Evolutionary conservation across 176 grass and related monocot species (phyloP).

Genomic region (Chrysopogon serrulatus): DNA sequence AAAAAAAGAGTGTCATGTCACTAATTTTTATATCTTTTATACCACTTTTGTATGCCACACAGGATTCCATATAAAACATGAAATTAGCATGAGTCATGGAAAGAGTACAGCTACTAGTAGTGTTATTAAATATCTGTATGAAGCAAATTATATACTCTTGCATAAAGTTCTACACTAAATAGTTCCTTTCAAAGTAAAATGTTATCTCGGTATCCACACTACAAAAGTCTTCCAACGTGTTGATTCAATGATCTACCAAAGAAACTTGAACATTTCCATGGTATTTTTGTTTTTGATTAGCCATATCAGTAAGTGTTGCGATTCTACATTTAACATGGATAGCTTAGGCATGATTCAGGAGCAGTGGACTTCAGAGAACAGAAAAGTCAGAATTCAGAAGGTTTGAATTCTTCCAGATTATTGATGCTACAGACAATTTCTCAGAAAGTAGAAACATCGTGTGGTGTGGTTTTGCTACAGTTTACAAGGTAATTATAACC

Average conservation of each 20-base stretch:
- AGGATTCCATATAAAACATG: background rate
- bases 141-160: background rate
- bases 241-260: background rate
- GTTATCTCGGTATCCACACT: background rate
- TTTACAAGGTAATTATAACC: slow-evolving; percentile 39
- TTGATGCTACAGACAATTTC: slow-evolving; percentile 33
- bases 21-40: background rate
- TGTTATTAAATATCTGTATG: background rate
- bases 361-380: slow-evolving; percentile 15
- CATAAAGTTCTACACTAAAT: background rate
- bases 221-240: background rate
- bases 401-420: slow-evolving; percentile 16
- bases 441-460: slow-evolving; percentile 4
- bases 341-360: slow-evolving; percentile 8
- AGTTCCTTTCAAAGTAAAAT: background rate
- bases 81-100: background rate
- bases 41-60: background rate
- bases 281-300: background rate
- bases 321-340: background rate
- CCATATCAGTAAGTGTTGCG: background rate
- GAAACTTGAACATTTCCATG: background rate
- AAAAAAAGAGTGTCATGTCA: background rate
- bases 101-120: background rate
- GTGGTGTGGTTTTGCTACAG: slow-evolving; percentile 12
- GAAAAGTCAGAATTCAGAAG: slow-evolving; percentile 12